Base-by-base conservation (phyloP, 306 rosid genomes). In the Inga leiocalycina region DNA sequence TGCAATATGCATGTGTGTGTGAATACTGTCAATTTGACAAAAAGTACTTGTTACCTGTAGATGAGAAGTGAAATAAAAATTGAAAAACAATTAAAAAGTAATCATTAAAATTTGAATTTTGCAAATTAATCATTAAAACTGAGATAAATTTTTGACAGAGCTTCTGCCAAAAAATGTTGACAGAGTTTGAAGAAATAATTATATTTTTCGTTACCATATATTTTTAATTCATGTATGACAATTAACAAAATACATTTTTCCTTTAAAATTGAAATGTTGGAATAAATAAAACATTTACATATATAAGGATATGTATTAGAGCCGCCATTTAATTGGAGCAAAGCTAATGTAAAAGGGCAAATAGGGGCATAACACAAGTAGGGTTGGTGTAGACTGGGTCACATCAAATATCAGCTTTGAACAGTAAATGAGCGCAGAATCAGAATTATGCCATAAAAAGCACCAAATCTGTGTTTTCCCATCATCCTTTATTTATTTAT, bases 371-470 rank as follows among this genome's bases (percentile, higher is more conserved):
- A 62, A 12, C 24, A 24, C 15, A 20, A 43, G 4, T 39, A 17
- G 51, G 48, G 75, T 70, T 13, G 19, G 9, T 30, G 70, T 30
- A 1, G 46, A 43, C 1, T 20, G 75, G 11, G 75, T 70, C 75
- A 41, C 75, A 70, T 70, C 75, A 41, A n/a, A 70, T n/a, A 70
- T 19, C 15, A 20, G 48, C 35, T 70, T 69, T 70, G 48, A 22
- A 10, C 52, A 2, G 75, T 43, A 70, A 70, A 20, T 70, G 34
- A 41, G 22, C n/a, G 48, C 30, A 70, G 32, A 45, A 78, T 35
- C 48, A 20, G 39, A 32, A 74, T 35, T 67, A 8, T 79, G 59
- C 82, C 74, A 77, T 34, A 54, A 79, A 64, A 43, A 65, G 48
- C 72, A 65, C 44, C 54, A 52, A 77, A 80, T 69, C 49, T 69